Evolutionary conservation across 441 rosid genomes (phyloP), one percentile per base, ranked within the genome.

Genomic region (Jatropha podagrica): DNA sequence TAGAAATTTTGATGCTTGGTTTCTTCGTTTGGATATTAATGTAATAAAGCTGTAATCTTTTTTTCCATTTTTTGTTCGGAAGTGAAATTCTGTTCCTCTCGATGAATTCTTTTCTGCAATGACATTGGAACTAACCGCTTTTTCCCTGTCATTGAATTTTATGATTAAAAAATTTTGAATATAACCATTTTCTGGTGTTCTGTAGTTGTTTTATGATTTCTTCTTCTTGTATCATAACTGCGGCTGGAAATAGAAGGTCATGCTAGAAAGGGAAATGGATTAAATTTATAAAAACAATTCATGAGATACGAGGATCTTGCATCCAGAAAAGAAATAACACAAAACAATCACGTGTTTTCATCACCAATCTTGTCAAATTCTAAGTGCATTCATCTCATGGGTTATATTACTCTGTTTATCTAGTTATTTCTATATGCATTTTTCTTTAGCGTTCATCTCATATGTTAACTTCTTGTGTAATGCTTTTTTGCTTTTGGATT

Each of bases 401-500:
- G 32, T 32, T 32, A 32, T 32, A 32, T 32, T 32, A 2, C 32
- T 32, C 32, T 32, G 32, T 32, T 32, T 32, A 23, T 23, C 26
- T 18, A 40, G 44, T 8, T 2, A 46, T 26, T 68, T 2, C 60
- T 60, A 14, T 37, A 20, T n/a, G 13, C 59, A 27, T 44, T 71
- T 38, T 9, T 23, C 54, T 32, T n/a, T 56, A 37, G 20, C 20
- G 58, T 40, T 40, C 54, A 59, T 79, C 32, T 68, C 38, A 48
- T 55, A 61, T 65, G 42, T 37, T 48, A 65, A 15, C 37, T 55
- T 38, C 65, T 59, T 63, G 18, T 71, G 60, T 48, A 79, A 70
- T 68, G 72, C 78, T 65, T 67, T 74, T 38, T 73, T 66, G 71
- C 65, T 44, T 73, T 27, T 84, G 77, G 41, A 49, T 82, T 80